Base-by-base conservation (phyloP, 2,329 filamentous ascomycete genomes). In the Neonectria hederae region DNA sequence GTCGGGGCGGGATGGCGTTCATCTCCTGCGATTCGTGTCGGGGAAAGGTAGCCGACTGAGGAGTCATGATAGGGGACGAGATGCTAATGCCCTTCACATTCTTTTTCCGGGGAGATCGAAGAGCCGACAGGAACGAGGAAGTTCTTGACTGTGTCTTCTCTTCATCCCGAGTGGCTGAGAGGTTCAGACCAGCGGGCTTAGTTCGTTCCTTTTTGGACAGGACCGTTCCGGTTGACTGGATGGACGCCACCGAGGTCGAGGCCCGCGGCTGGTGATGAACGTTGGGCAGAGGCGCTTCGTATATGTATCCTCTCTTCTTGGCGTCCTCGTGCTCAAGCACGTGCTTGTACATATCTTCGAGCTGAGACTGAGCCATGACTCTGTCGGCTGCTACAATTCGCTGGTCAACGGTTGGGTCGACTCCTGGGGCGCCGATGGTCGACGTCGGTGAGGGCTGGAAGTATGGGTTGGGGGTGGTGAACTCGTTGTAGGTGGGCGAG, bases 291-390 rank as follows among this genome's bases (percentile, higher is more conserved):
- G 83, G 81, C 22, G 77, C 59, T 22, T 84, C 82, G 48, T 87
- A 80, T 19, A 78, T 77, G 45, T 86, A 75, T 32, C 88, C 88
- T 52, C 83, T 83, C 68, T 84, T 82, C 76, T 89, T 90, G 55
- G 87, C 87, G 62, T 86, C 87, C 74, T 97, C 94, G 72, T 97
- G 92, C 77, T 94, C 93, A 89, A 97, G 91, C 68, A 97, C 94
- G 70, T 94, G 91, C 66, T 90, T 93, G 80, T 97, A 98, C 77
- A 98, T 89, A 72, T 92, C 89, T 78, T 97, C 94, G 78, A 97
- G 89, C 77, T 97, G 92, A 69, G 90, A 85, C 78, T 96, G 90
- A 67, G 92, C 89, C 82, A 90, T 90, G 74, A 86, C 84, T 76
- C 87, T 88, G 79, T 97, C 92, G 65, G 87, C 86, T 63, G 90